Conservation (phyloP, 352 stramenopile genomes). For the Phytophthora europaea region DNA sequence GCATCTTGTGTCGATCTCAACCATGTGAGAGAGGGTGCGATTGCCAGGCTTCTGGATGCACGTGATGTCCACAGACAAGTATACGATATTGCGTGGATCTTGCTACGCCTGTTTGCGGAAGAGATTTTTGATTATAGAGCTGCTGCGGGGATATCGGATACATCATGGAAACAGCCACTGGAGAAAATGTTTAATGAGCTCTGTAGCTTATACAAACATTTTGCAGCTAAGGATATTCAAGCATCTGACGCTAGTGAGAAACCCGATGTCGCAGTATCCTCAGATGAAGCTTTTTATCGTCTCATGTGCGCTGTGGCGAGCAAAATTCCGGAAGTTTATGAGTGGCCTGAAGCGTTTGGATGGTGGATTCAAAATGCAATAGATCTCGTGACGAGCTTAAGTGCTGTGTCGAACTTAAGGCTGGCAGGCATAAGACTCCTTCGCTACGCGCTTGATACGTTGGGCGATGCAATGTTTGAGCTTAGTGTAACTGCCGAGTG, state of each 20-base stretch:
- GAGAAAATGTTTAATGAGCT: constrained; percentile 27
- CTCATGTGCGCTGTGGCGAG: constrained; percentile 28
- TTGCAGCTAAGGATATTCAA: constrained; percentile 2
- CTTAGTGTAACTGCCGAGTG: constrained; percentile 19
- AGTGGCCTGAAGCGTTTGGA: constrained; percentile 23
- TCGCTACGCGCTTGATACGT: constrained; percentile 26
- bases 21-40: not conserved
- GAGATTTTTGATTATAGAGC: constrained; percentile 20
- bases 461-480: constrained; percentile 42
- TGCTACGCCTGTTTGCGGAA: constrained; percentile 37
- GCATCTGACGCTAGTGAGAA: constrained; percentile 2
- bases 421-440: constrained; percentile 30
- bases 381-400: constrained; percentile 20
- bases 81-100: constrained; percentile 36
- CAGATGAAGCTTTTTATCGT: constrained; percentile 30
- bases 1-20: not conserved
- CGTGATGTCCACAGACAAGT: constrained; percentile 25
- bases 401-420: constrained; percentile 16
- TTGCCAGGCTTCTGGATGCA: not conserved
- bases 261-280: not conserved
- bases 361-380: constrained; percentile 42
- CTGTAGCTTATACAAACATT: constrained; percentile 30
- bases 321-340: constrained; percentile 24
- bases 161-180: constrained; percentile 16
- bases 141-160: not conserved